A percentile compares a stretch with the other conserved stretches of the same genome.
phyloP scores from a whole-genome alignment of 805 yeast genomes.

The Saturnispora zaruensis region DNA sequence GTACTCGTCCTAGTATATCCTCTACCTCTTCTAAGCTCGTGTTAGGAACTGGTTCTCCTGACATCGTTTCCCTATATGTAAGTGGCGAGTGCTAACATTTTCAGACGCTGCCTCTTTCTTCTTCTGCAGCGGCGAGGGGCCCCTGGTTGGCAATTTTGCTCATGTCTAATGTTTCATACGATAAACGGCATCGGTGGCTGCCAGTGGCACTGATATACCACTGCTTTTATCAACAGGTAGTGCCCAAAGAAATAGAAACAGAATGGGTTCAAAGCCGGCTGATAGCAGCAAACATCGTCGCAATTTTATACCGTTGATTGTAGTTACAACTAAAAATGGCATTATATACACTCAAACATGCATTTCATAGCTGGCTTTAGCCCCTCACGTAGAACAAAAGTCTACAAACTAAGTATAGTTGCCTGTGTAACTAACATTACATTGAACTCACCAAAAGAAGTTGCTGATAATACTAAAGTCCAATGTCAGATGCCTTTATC shows the following conservation, averaged over 20 bases:
- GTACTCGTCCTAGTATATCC: not conserved
- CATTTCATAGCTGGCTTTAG: too few species aligned
- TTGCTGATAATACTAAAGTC: too few species aligned
- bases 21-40: not conserved
- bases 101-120: not conserved
- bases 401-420: too few species aligned
- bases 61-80: not conserved
- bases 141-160: not conserved
- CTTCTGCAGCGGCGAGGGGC: not conserved
- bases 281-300: too few species aligned
- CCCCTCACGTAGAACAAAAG: too few species aligned
- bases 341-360: too few species aligned
- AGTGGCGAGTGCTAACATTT: not conserved
- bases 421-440: too few species aligned
- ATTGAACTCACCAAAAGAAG: too few species aligned
- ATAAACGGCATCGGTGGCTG: not conserved
- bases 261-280: too few species aligned
- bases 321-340: too few species aligned
- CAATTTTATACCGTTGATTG: too few species aligned
- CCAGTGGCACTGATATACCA: not conserved
- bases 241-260: too few species aligned
- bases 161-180: not conserved
- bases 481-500: slow-evolving; percentile 7
- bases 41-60: not conserved
- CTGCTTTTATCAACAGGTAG: not conserved